Conservation (phyloP, 1,284 basidiomycete genomes). For the Cutaneotrichosporon cyanovorans region DNA sequence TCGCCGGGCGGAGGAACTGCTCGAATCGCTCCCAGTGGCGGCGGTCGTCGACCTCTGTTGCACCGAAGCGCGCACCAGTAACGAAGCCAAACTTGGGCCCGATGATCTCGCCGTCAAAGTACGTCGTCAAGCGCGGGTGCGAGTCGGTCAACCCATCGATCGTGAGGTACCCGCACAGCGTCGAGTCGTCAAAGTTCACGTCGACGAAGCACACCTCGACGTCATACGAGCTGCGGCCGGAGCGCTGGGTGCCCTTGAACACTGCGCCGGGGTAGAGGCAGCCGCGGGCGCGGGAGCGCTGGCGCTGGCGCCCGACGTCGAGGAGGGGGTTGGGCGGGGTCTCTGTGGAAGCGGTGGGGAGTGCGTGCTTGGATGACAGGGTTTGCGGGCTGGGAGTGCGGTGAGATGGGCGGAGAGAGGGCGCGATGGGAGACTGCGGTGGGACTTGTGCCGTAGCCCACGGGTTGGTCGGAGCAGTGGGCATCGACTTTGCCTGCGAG, state of each 20-base stretch:
- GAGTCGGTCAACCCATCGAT: conserved; percentile 83
- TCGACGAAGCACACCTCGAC: conserved; percentile 74
- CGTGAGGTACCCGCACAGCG: conserved; percentile 76
- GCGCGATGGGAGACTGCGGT: too few relatives aligned
- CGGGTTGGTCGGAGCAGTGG: conserved; percentile 22
- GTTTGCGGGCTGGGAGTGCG: not conserved
- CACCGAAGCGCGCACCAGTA: conserved; percentile 70
- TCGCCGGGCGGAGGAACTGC: conserved; percentile 66
- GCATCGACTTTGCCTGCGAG: conserved; percentile 28
- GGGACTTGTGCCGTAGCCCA: conserved; percentile 21
- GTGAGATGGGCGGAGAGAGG: too few relatives aligned
- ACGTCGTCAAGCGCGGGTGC: conserved; percentile 83
- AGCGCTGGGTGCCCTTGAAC: conserved; percentile 73
- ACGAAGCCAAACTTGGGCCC: conserved; percentile 74
- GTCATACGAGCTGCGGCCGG: conserved; percentile 74
- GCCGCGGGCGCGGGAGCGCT: conserved; percentile 65
- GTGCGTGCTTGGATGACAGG: not conserved
- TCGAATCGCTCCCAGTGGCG: conserved; percentile 86
- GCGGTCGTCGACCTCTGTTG: conserved; percentile 77
- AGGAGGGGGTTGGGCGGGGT: conserved; percentile 52
- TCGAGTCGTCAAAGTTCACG: conserved; percentile 70
- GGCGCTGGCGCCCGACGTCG: conserved; percentile 67
- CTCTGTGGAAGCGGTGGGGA: too few relatives aligned
- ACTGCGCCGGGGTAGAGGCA: conserved; percentile 71
- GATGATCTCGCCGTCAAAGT: conserved; percentile 90